Conservation (phyloP, 2,329 filamentous ascomycete genomes). For the Didymellaceae sp. region DNA sequence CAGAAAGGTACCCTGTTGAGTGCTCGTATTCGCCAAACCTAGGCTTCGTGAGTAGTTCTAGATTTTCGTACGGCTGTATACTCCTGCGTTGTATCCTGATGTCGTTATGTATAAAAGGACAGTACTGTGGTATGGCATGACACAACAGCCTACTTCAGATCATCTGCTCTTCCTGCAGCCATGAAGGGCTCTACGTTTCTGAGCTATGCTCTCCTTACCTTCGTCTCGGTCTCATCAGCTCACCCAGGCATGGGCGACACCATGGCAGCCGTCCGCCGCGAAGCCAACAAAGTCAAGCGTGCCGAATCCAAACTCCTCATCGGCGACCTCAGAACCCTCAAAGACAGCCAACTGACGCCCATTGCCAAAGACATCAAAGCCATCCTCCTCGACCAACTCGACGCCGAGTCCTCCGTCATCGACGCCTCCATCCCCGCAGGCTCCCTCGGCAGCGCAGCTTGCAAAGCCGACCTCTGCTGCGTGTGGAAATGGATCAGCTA, state of each 20-base stretch:
- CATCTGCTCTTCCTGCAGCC: neutral
- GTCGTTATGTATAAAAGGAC: neutral
- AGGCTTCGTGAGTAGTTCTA: neutral
- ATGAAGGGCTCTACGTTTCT: neutral
- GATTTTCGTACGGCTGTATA: neutral
- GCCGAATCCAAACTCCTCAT: slow-evolving; percentile 27
- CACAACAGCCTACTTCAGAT: neutral
- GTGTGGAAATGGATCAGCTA: slow-evolving; percentile 29
- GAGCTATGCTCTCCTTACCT: slow-evolving; percentile 4
- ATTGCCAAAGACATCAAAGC: slow-evolving; percentile 28
- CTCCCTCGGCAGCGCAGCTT: slow-evolving; percentile 20
- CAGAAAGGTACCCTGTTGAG: neutral
- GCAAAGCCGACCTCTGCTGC: slow-evolving; percentile 36
- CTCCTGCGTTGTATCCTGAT: too few species aligned
- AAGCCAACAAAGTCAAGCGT: slow-evolving; percentile 20
- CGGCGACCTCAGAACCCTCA: slow-evolving; percentile 28
- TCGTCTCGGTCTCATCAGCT: slow-evolving; percentile 19
- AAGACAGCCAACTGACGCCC: slow-evolving; percentile 17
- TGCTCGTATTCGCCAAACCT: slow-evolving; percentile 1
- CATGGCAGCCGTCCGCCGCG: slow-evolving; percentile 14
- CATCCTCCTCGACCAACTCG: slow-evolving; percentile 29
- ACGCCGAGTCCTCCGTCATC: slow-evolving; percentile 16
- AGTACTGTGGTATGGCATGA: neutral
- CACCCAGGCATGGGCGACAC: slow-evolving; percentile 25
- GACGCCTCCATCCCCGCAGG: slow-evolving; percentile 17